phyloP scores from a whole-genome alignment of 2,329 filamentous ascomycete species.

The Fusarium begoniae region DNA sequence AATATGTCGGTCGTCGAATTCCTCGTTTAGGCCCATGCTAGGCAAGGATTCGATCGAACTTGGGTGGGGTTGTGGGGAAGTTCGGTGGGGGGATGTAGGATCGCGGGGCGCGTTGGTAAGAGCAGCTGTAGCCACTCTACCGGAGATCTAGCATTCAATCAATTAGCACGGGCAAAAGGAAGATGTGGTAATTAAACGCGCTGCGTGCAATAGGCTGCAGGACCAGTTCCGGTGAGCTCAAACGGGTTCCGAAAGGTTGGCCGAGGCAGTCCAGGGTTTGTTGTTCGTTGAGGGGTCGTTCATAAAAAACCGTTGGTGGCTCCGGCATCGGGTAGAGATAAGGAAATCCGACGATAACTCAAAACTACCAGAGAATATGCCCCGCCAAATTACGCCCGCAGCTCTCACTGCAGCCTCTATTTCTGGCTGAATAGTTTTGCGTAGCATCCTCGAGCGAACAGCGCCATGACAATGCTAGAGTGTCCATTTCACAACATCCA shows the following conservation, averaged over 20 bases:
- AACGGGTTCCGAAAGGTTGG: conserved; percentile 1
- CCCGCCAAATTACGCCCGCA: conserved; percentile 28
- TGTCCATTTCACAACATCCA: conserved; percentile 7
- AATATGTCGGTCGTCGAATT: conserved; percentile 75
- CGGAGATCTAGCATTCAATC: conserved; percentile 30
- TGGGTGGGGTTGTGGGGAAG: conserved; percentile 37
- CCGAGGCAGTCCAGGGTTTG: conserved; percentile 2
- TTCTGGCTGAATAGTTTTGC: neutral
- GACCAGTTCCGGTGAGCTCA: neutral
- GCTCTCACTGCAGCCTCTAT: conserved; percentile 17
- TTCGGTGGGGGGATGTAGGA: conserved; percentile 37
- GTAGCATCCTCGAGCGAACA: neutral
- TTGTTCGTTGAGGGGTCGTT: neutral
- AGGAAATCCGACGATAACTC: conserved; percentile 33
- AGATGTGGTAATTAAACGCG: neutral
- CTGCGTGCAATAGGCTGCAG: neutral
- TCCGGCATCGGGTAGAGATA: conserved; percentile 40
- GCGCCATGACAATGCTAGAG: neutral
- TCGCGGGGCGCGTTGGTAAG: conserved; percentile 40
- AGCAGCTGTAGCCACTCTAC: conserved; percentile 39
- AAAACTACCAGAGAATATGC: conserved; percentile 12
- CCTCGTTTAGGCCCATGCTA: conserved; percentile 74
- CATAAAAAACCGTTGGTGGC: neutral
- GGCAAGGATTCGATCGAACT: conserved; percentile 58
- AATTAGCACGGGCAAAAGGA: conserved; percentile 35